Evolutionary conservation across 1,284 basidiomycete species (phyloP), one percentile per base, ranked within the genome.

Genomic region (Boletellus dicymbophilus): DNA sequence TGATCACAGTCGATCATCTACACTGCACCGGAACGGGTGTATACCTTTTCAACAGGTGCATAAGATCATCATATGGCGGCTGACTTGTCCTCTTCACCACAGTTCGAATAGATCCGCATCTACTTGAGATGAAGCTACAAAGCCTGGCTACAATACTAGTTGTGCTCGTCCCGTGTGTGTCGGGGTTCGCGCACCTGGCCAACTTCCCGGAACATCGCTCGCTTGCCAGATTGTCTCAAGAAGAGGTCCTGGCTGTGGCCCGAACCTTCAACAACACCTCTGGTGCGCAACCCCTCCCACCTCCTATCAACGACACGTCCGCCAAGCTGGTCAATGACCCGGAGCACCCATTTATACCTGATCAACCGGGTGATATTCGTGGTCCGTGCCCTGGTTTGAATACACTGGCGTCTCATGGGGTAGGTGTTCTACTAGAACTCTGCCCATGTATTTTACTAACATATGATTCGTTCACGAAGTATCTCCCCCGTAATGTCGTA

Each of bases 211-310:
- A 51, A 36, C 16, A 62, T 44, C 61, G 59, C 36, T 64, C 61
- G 0, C 52, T 66, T 9, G 52, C 37, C 0, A 59, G 63, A 8
- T 34, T 62, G 22, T 58, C 60, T 37, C 33, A 18, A 10, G 22
- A 58, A 28, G 49, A 22, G 98, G 77, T 2, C 86, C 93, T 82
- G 96, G 90, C 71, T 16, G 48, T 63, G 7, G 56, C 48, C 1
- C 50, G 33, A 41, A 42, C 45, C 2, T 63, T 67, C 22, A 22
- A 25, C 22, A 51, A 31, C 9, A 67, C 55, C 0, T 58, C 64
- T 4, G 60, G 61, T 33, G 41, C 64, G 46, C 60, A 65, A 37
- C 60, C 62, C 26, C 41, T 59, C 8, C 61, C 62, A 1, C 53
- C 51, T 34, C 37, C 60, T 10, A 47, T 63, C 42, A 57, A 53